Evolutionary conservation across 2,329 filamentous ascomycete genomes (phyloP).

Genomic region (Stachybotrys chartarum): DNA sequence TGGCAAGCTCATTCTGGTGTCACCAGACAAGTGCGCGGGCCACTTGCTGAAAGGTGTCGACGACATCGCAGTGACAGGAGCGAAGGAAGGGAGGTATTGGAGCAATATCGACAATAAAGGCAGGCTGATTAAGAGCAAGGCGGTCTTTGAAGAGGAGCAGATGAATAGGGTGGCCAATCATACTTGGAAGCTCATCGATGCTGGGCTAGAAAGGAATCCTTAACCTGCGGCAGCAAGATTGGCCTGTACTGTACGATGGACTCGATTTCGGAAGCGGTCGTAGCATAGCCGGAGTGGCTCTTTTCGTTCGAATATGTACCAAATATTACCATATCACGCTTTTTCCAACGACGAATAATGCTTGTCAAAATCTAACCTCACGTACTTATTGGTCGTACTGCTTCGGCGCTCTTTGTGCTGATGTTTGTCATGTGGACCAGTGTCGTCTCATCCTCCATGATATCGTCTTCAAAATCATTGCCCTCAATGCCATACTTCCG

Average conservation of each 20-base stretch:
- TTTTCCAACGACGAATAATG: too few relatives aligned
- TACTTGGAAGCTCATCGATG: slow-evolving; percentile 22
- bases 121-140: slow-evolving; percentile 13
- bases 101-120: slow-evolving; percentile 22
- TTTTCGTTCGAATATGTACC: too few relatives aligned
- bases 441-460: background rate
- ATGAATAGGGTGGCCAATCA: slow-evolving; percentile 18
- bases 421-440: background rate
- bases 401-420: background rate
- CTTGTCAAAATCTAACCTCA: too few relatives aligned
- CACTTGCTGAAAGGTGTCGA: slow-evolving; percentile 15
- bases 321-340: too few relatives aligned
- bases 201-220: slow-evolving; percentile 1
- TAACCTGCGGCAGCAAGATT: too few relatives aligned
- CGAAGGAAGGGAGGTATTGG: slow-evolving; percentile 15
- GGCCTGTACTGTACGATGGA: too few relatives aligned
- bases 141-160: slow-evolving; percentile 18
- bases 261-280: too few relatives aligned
- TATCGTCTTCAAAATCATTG: background rate
- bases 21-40: slow-evolving; percentile 19
- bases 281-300: too few relatives aligned
- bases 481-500: background rate
- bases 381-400: background rate
- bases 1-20: slow-evolving; percentile 11
- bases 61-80: slow-evolving; percentile 4